Conservation (phyloP, 176 grass and related monocot genomes). For the Metroxylon sagu region DNA sequence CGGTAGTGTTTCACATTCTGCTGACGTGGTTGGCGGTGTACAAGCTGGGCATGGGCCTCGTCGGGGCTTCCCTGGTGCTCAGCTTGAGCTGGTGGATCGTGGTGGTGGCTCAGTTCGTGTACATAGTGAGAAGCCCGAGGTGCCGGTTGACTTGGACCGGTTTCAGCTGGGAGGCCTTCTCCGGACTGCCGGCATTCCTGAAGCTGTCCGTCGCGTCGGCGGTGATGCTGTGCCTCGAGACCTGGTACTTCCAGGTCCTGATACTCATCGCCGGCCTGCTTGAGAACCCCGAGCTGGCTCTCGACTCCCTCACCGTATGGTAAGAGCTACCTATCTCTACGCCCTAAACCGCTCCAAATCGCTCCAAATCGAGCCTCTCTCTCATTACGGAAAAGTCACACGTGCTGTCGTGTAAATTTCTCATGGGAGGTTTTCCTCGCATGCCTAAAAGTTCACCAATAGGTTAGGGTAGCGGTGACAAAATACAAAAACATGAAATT, state of each 20-base stretch:
- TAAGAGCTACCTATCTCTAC: neutral
- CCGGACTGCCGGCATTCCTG: conserved; percentile 28
- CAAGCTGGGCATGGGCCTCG: conserved; percentile 29
- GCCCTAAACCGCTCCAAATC: too few species aligned
- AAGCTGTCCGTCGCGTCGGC: conserved; percentile 38
- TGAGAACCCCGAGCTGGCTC: conserved; percentile 41
- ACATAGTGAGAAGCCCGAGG: conserved; percentile 12
- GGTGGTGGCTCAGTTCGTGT: conserved; percentile 30
- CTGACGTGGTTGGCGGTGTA: conserved; percentile 45
- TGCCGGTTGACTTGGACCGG: conserved; percentile 41
- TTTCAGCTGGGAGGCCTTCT: conserved; percentile 43
- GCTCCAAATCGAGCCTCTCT: too few species aligned
- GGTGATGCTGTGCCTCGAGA: conserved; percentile 42
- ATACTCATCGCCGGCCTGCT: conserved; percentile 61
- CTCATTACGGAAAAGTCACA: too few species aligned
- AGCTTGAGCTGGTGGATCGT: conserved; percentile 40
- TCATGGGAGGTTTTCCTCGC: too few species aligned
- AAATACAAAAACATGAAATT: too few species aligned
- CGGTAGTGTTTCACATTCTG: conserved; percentile 33
- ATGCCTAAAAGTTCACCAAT: too few species aligned
- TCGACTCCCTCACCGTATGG: conserved; percentile 49
- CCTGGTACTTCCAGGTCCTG: conserved; percentile 47
- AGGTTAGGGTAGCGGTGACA: too few species aligned
- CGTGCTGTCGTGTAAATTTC: too few species aligned
- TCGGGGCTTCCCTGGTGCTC: conserved; percentile 44